Evolutionary conservation across 768 basidiomycete species (phyloP).

Genomic region (Leucosporidium yakuticum): DNA sequence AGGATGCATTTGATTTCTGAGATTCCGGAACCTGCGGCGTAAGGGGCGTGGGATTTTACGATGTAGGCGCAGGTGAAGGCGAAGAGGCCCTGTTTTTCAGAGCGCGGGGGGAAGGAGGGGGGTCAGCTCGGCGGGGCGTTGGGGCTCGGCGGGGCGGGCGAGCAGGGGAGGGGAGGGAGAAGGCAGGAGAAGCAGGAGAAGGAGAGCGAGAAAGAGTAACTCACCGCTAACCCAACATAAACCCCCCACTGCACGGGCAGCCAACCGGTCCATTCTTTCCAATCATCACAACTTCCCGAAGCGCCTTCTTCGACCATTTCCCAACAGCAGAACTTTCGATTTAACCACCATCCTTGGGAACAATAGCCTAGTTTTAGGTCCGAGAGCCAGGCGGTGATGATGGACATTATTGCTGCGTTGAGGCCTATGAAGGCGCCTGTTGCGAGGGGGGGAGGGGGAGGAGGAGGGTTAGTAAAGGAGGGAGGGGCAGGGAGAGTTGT

Average conservation of each 20-base stretch:
- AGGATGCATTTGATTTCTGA: constrained; percentile 98
- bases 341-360: constrained; percentile 94
- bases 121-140: not conserved
- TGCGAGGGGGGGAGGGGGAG: not conserved
- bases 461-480: no score
- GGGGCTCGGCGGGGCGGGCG: no score
- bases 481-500: no score
- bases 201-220: constrained; percentile 39
- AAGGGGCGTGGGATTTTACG: constrained; percentile 79
- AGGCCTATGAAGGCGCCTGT: constrained; percentile 85
- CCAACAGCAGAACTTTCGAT: constrained; percentile 97
- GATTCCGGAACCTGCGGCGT: constrained; percentile 96
- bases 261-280: constrained; percentile 77
- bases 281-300: constrained; percentile 71
- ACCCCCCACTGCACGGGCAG: constrained; percentile 68
- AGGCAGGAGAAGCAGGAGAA: not conserved
- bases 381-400: constrained; percentile 92
- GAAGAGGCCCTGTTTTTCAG: constrained; percentile 57
- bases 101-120: not conserved
- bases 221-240: constrained; percentile 82
- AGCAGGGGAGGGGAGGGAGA: no score
- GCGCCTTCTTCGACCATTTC: constrained; percentile 66
- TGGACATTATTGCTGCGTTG: constrained; percentile 91
- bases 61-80: constrained; percentile 82
- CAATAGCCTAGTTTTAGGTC: constrained; percentile 98